Percentiles rank a stretch among this genome's conserved stretches.
These are phyloP conservation scores for Penicillium sp. DNA, from an alignment of 2,329 filamentous ascomycete genomes.

Conservation along the genomic window DNA sequence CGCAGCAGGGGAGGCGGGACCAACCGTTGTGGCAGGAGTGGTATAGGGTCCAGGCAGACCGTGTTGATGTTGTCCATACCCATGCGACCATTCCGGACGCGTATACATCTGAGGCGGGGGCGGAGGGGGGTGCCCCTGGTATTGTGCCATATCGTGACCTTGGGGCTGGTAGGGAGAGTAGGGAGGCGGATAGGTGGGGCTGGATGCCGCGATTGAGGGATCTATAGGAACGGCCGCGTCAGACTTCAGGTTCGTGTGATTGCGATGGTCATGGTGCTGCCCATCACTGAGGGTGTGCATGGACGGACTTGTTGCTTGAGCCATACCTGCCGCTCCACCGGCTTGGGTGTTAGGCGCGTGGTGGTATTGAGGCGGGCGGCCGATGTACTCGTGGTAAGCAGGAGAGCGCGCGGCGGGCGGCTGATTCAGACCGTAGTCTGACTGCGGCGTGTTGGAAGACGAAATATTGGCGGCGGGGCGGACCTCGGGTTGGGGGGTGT, in stretches of 20 bases:
- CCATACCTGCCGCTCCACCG: slow-evolving; percentile 79
- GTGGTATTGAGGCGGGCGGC: slow-evolving; percentile 65
- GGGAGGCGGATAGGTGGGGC: slow-evolving; percentile 77
- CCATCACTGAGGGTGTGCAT: too few relatives aligned
- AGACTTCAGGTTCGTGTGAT: slow-evolving; percentile 67
- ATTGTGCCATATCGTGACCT: slow-evolving; percentile 76
- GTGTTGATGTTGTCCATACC: slow-evolving; percentile 41
- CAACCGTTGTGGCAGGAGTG: slow-evolving; percentile 50
- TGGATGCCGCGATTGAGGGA: slow-evolving; percentile 89
- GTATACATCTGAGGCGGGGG: slow-evolving; percentile 42
- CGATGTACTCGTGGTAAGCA: slow-evolving; percentile 78
- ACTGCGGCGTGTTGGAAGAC: slow-evolving; percentile 71
- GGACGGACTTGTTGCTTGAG: slow-evolving; percentile 98
- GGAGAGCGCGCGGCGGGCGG: slow-evolving; percentile 62
- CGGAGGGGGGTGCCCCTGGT: slow-evolving; percentile 43
- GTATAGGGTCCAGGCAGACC: slow-evolving; percentile 43
- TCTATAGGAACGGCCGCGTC: slow-evolving; percentile 97
- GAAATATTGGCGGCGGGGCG: slow-evolving; percentile 62
- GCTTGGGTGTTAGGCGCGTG: slow-evolving; percentile 60
- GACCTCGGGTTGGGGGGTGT: slow-evolving; percentile 72
- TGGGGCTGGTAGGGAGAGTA: slow-evolving; percentile 81
- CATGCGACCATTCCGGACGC: slow-evolving; percentile 41
- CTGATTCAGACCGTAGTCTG: slow-evolving; percentile 76
- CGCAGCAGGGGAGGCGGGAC: slow-evolving; percentile 51
- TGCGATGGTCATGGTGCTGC: slow-evolving; percentile 50